Evolutionary conservation across 2,329 filamentous ascomycete species (phyloP).

Genomic region (Alternaria consortialis): DNA sequence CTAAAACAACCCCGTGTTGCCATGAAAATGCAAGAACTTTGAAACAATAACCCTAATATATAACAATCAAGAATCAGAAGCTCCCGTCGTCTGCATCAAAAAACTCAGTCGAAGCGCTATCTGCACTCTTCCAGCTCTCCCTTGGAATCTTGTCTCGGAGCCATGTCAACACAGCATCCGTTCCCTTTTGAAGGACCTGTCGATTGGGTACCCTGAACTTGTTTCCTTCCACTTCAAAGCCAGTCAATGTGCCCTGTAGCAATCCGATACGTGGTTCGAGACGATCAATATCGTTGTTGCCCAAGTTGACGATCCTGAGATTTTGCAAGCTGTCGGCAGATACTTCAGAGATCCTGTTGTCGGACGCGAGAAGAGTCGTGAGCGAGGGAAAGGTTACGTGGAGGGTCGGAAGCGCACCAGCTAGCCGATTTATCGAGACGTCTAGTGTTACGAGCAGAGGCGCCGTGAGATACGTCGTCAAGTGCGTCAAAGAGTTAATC

Average conservation of each 20-base stretch:
- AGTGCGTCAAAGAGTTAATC: conserved; percentile 70
- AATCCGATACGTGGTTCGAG: conserved; percentile 84
- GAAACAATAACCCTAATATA: conserved; percentile 1
- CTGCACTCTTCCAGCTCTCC: conserved; percentile 32
- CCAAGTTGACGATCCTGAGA: conserved; percentile 77
- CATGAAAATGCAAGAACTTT: background rate
- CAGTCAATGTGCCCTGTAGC: conserved; percentile 71
- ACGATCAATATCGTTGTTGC: conserved; percentile 85
- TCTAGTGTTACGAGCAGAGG: conserved; percentile 80
- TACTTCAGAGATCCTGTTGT: conserved; percentile 80
- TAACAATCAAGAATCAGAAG: conserved; percentile 13
- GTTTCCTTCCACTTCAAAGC: conserved; percentile 83
- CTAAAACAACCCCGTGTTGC: background rate
- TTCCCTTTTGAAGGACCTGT: conserved; percentile 85
- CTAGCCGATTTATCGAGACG: conserved; percentile 82
- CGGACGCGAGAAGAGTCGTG: conserved; percentile 74
- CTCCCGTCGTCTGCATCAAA: conserved; percentile 30
- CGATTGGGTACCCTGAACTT: conserved; percentile 87
- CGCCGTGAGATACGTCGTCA: conserved; percentile 74
- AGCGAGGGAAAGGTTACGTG: conserved; percentile 75
- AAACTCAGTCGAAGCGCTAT: conserved; percentile 34
- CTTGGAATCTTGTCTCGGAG: conserved; percentile 76
- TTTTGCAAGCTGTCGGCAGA: conserved; percentile 78
- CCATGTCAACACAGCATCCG: conserved; percentile 84
- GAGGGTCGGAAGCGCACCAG: conserved; percentile 70